Percentiles rank a stretch among this genome's conserved stretches.
phyloP scores from a whole-genome alignment of 768 basidiomycete genomes.

The Pisolithus tinctorius region DNA sequence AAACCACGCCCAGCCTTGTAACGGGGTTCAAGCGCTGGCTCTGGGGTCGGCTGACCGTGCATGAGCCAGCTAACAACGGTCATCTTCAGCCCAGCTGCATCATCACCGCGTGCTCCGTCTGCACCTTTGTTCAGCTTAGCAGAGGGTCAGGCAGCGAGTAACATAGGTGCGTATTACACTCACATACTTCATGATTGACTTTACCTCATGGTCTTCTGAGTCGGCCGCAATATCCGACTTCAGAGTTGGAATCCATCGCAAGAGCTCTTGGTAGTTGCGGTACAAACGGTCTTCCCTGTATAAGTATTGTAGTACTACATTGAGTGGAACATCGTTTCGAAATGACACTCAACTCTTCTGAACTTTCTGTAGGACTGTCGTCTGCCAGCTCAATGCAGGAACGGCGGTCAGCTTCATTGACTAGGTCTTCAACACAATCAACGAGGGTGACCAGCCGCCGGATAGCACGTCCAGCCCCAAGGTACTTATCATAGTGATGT shows the following conservation, averaged over 20 bases:
- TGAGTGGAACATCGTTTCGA: too few relatives aligned
- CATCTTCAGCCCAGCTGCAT: slow-evolving; percentile 2
- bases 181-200: neutral
- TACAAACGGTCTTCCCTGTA: slow-evolving; percentile 3
- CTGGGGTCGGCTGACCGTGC: neutral
- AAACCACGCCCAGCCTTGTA: too few relatives aligned
- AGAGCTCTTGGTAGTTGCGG: neutral
- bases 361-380: too few relatives aligned
- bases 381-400: slow-evolving; percentile 1
- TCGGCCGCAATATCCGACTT: too few relatives aligned
- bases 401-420: slow-evolving; percentile 4
- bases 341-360: too few relatives aligned
- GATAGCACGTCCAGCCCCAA: slow-evolving; percentile 1
- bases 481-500: neutral
- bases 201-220: neutral
- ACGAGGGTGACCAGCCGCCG: slow-evolving; percentile 1
- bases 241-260: too few relatives aligned
- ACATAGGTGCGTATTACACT: neutral
- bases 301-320: too few relatives aligned
- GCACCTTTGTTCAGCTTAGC: neutral
- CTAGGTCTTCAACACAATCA: slow-evolving; percentile 5
- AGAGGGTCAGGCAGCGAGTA: neutral
- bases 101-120: slow-evolving; percentile 6
- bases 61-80: slow-evolving; percentile 1
- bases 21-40: neutral